Evolutionary conservation across 306 rosid species (phyloP), one percentile per base, ranked within the genome.

Genomic region (Alnus glutinosa): DNA sequence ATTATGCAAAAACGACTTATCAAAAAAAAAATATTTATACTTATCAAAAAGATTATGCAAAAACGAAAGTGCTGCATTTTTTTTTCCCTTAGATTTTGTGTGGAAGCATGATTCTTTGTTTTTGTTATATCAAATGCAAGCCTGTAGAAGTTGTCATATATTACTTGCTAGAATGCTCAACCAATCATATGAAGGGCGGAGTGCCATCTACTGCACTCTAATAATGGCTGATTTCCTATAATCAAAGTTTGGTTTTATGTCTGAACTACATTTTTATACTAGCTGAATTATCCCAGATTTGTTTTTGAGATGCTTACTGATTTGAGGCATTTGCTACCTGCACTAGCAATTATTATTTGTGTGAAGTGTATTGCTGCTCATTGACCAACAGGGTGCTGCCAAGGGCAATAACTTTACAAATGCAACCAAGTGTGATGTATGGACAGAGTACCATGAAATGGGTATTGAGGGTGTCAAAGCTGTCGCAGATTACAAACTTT

Each of bases 361-460:
- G 63, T 62, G 52, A 71, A 19, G 62, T 74, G 75, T 67, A 39
- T 74, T 71, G 13, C 32, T 47, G 64, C 55, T 34, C 15, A 9
- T 18, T 63, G 47, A 82, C 79, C 83, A 73, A 62, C 88, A 93
- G 97, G 91, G 76, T 36, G 91, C 87, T 62, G 61, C 73, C 32
- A 93, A 93, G 82, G 96, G 96, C 55, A 83, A 86, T 79, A 84
- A 68, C 87, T 81, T 81, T 81, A 87, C 61, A 3, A 91, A 93
- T 75, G 74, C 83, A 48, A 86, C 89, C 70, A 76, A 70, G 68
- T 93, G 97, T 77, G 97, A 93, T 83, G 89, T 91, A 46, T 89
- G 96, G 97, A 90, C 87, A 7, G 97, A 91, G 82, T 93, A 93
- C 83, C 91, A 87, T 76, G 97, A 91, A 68, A 91, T 93, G 90